A percentile compares a stretch with the other conserved stretches of the same genome.
phyloP scores from a whole-genome alignment of 768 basidiomycete genomes.

The Phylloporus arenicola region DNA sequence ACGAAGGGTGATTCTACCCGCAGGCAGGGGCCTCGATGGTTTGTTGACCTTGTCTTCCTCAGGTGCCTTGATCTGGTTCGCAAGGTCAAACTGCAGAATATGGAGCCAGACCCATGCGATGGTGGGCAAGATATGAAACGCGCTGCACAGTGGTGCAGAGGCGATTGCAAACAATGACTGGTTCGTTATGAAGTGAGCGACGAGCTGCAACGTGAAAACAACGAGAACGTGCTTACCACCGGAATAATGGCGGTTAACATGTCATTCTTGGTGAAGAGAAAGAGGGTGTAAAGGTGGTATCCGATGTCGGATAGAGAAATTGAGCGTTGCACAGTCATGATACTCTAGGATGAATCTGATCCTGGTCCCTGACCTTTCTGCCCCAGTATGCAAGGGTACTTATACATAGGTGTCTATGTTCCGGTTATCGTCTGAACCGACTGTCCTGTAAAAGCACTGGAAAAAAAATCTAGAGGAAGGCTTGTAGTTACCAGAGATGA shows the following conservation, averaged over 20 bases:
- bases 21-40: conserved; percentile 41
- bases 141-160: conserved; percentile 27
- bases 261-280: conserved; percentile 44
- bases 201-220: not conserved
- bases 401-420: not conserved
- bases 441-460: not conserved
- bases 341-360: not conserved
- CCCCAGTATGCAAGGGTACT: not conserved
- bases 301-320: conserved; percentile 10
- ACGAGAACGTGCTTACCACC: conserved; percentile 32
- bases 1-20: conserved; percentile 35
- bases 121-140: conserved; percentile 20
- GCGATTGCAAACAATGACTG: conserved; percentile 33
- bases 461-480: too few relatives aligned
- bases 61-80: conserved; percentile 39
- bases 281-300: conserved; percentile 27
- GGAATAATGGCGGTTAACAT: conserved; percentile 44
- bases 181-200: not conserved
- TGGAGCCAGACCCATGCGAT: conserved; percentile 44
- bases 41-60: conserved; percentile 44
- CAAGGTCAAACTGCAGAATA: conserved; percentile 39
- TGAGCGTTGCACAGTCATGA: conserved; percentile 18
- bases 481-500: too few relatives aligned
- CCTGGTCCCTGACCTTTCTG: not conserved
- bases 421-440: not conserved